These are phyloP conservation scores for Bruguiera hainesii DNA, from an alignment of 441 rosid species.

Conservation along the genomic window DNA sequence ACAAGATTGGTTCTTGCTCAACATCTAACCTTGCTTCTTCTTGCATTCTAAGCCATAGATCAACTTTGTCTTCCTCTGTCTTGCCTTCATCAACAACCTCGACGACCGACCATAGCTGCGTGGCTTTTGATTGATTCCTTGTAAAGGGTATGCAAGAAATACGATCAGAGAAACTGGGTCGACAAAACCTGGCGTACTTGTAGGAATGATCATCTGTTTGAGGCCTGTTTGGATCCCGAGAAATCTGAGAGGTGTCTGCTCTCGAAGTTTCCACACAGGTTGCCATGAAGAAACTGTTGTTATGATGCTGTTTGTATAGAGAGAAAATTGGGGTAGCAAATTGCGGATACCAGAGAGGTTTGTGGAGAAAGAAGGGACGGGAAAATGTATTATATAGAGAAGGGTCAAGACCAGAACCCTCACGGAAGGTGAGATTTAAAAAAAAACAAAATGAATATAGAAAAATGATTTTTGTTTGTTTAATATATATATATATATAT, in stretches of 20 bases:
- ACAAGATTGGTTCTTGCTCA: conserved; percentile 56
- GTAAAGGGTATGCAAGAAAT: conserved; percentile 28
- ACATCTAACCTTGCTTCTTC: conserved; percentile 61
- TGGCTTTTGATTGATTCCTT: conserved; percentile 30
- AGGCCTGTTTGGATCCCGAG: conserved; percentile 40
- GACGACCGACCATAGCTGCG: conserved; percentile 21
- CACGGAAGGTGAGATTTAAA: conserved; percentile 30
- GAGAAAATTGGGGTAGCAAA: conserved; percentile 17
- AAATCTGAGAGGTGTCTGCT: conserved; percentile 34
- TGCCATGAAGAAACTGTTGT: conserved; percentile 37
- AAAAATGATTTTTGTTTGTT: neutral
- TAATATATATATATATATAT: too few species aligned
- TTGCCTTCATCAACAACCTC: conserved; percentile 16
- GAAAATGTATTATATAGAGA: conserved; percentile 29
- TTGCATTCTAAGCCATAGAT: conserved; percentile 51
- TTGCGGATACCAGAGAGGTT: conserved; percentile 8
- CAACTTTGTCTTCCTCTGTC: conserved; percentile 18
- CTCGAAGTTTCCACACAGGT: conserved; percentile 50
- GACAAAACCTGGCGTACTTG: conserved; percentile 29
- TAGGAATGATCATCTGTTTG: conserved; percentile 31
- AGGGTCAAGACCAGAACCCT: conserved; percentile 29
- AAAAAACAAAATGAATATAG: neutral
- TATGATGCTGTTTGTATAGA: conserved; percentile 5
- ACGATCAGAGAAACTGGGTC: conserved; percentile 31
- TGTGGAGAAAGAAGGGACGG: conserved; percentile 17